Conservation (phyloP, 2,329 filamentous ascomycete species). For the Pseudocercospora macadamiae region DNA sequence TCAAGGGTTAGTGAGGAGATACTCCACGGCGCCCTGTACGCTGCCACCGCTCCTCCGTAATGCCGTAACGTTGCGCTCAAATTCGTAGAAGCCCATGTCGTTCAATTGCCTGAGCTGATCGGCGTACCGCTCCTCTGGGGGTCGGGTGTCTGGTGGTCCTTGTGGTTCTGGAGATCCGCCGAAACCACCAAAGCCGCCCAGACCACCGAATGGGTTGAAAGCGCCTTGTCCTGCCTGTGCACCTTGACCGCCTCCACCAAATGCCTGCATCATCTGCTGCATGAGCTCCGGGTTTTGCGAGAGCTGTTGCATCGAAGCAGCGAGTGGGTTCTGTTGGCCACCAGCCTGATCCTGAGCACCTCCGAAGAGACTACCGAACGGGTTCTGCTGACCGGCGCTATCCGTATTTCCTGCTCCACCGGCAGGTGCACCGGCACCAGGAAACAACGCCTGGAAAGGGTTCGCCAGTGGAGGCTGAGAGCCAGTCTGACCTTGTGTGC, state of each 20-base stretch:
- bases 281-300: constrained; percentile 64
- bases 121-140: constrained; percentile 91
- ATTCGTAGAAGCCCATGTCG: constrained; percentile 98
- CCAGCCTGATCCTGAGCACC: constrained; percentile 25
- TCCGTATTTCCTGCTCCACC: constrained; percentile 36
- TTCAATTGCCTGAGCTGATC: constrained; percentile 90
- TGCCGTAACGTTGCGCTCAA: constrained; percentile 88
- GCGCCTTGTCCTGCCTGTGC: constrained; percentile 37
- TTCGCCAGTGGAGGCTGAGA: constrained; percentile 53
- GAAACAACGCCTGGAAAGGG: constrained; percentile 65
- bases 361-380: constrained; percentile 68
- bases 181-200: constrained; percentile 37
- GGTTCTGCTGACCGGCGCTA: constrained; percentile 56
- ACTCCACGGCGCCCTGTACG: constrained; percentile 87
- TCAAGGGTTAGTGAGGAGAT: constrained; percentile 52
- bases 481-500: constrained; percentile 32
- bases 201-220: constrained; percentile 49
- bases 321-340: constrained; percentile 50
- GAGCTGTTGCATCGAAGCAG: constrained; percentile 48
- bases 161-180: constrained; percentile 42
- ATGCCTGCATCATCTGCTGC: constrained; percentile 56
- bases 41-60: constrained; percentile 87
- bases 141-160: constrained; percentile 75
- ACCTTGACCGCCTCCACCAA: constrained; percentile 54
- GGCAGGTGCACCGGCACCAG: constrained; percentile 32